Percentiles rank a stretch among this genome's conserved stretches.
These are phyloP conservation scores for Oryza meridionalis DNA, from an alignment of 176 grass and related monocot species.

Conservation along the genomic window DNA sequence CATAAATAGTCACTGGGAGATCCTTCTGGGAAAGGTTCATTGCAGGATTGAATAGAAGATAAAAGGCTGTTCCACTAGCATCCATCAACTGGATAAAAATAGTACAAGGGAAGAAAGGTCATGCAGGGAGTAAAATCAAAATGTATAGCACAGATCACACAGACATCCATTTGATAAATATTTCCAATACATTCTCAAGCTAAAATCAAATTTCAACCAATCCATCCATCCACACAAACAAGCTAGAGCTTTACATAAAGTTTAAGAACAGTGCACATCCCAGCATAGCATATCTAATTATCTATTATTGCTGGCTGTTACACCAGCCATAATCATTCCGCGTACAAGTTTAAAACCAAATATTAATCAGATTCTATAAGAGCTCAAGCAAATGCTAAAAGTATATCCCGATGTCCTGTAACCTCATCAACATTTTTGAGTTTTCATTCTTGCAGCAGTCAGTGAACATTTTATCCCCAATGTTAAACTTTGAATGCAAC, in stretches of 20 bases:
- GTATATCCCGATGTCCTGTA: too few species aligned
- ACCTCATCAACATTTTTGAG: too few species aligned
- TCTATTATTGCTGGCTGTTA: background rate
- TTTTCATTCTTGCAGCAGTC: too few species aligned
- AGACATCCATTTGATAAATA: slow-evolving; percentile 25
- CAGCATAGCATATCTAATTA: background rate
- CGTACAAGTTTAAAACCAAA: background rate
- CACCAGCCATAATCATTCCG: background rate
- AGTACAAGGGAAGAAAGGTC: slow-evolving; percentile 4
- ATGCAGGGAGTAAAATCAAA: background rate
- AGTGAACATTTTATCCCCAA: too few species aligned
- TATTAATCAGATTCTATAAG: too few species aligned
- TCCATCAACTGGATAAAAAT: slow-evolving; percentile 83
- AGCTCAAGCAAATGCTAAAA: too few species aligned
- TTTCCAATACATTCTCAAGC: background rate
- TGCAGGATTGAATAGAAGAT: slow-evolving; percentile 91
- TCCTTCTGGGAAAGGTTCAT: slow-evolving; percentile 94
- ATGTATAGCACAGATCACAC: slow-evolving; percentile 24
- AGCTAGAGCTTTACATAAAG: background rate
- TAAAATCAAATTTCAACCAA: background rate
- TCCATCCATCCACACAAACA: background rate
- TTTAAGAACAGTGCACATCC: background rate
- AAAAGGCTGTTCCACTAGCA: slow-evolving; percentile 84
- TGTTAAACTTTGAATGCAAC: too few species aligned
- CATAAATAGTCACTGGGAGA: slow-evolving; percentile 88